Evolutionary conservation across 1,284 basidiomycete genomes (phyloP), one percentile per base, ranked within the genome.

Genomic region (Malassezia dermatis): DNA sequence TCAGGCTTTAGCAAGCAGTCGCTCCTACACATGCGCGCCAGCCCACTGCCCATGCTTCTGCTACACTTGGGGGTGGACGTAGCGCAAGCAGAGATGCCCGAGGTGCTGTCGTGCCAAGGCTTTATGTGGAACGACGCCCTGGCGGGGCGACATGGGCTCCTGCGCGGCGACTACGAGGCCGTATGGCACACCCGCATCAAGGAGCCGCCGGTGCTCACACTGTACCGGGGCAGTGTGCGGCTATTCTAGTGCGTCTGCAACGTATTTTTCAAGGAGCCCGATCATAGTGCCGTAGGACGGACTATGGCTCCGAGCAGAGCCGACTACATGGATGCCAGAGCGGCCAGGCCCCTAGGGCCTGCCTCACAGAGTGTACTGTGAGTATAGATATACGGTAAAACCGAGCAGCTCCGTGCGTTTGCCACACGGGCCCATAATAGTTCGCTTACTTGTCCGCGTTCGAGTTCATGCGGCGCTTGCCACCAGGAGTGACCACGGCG

Each of bases 381-480:
- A n/a, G 23, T 24, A 43, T n/a, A 43, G 26, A 43, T 43, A 43
- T 43, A 43, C 41, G 37, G 37, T 39, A 8, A 27, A 43, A 28
- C 41, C 24, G n/a, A 17, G 41, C 21, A 23, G 12, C 21, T 26
- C 37, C 10, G 19, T 39, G 37, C 19, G 37, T 39, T 21, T 28
- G 41, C 41, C 41, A 43, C 41, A 43, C 24, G 7, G 15, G 11
- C 15, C 24, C 13, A 43, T 2, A 8, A 15, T 7, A 8, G 19
- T 17, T 26, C 87, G 32, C 61, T 68, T 69, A 64, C 65, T 66
- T 68, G 62, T 69, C 68, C 51, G 64, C 61, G 67, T 72, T 70
- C 49, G 71, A 62, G 68, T 75, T 75, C 90, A 94, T 93, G 79
- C 84, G 84, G 79, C 90, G 84, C 82, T 95, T 95, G 79, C 89